phyloP scores from a whole-genome alignment of 2,329 filamentous ascomycete genomes.

The Apiospora saccharicola region DNA sequence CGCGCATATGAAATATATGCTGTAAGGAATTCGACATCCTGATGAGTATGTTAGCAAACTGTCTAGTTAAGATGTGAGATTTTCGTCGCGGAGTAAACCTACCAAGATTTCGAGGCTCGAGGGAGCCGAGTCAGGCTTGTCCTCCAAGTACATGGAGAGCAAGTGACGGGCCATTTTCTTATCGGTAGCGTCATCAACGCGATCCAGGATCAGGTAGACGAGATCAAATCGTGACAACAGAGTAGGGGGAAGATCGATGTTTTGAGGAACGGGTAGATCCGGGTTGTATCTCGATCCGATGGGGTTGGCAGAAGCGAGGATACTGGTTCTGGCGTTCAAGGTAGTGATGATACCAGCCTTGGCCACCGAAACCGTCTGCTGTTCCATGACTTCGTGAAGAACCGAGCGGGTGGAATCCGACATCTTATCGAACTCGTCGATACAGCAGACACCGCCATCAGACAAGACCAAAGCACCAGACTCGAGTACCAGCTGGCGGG shows the following conservation, averaged over 20 bases:
- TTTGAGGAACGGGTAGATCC: slow-evolving; percentile 93
- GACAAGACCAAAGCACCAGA: slow-evolving; percentile 81
- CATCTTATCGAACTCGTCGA: slow-evolving; percentile 90
- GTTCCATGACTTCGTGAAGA: slow-evolving; percentile 89
- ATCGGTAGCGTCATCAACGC: slow-evolving; percentile 88
- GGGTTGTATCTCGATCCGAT: slow-evolving; percentile 98
- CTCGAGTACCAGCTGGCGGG: slow-evolving; percentile 80
- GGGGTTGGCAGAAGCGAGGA: slow-evolving; percentile 95
- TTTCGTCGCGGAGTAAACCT: slow-evolving; percentile 47
- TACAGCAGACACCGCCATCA: slow-evolving; percentile 84
- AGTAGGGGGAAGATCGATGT: slow-evolving; percentile 96
- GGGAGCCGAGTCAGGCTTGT: slow-evolving; percentile 84
- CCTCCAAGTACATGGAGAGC: slow-evolving; percentile 95
- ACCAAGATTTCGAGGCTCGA: slow-evolving; percentile 80
- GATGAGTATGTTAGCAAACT: slow-evolving; percentile 37
- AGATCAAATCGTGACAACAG: slow-evolving; percentile 95
- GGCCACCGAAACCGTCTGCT: slow-evolving; percentile 84
- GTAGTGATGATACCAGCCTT: slow-evolving; percentile 97
- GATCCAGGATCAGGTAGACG: slow-evolving; percentile 95
- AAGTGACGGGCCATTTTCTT: slow-evolving; percentile 90
- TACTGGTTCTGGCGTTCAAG: slow-evolving; percentile 92
- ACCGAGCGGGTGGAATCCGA: slow-evolving; percentile 79
- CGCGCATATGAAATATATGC: slow-evolving; percentile 97
- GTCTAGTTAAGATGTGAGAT: neutral
- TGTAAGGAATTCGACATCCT: slow-evolving; percentile 95